phyloP scores from a whole-genome alignment of 495 filamentous ascomycete species.

The Aspergillus taichungensis region DNA sequence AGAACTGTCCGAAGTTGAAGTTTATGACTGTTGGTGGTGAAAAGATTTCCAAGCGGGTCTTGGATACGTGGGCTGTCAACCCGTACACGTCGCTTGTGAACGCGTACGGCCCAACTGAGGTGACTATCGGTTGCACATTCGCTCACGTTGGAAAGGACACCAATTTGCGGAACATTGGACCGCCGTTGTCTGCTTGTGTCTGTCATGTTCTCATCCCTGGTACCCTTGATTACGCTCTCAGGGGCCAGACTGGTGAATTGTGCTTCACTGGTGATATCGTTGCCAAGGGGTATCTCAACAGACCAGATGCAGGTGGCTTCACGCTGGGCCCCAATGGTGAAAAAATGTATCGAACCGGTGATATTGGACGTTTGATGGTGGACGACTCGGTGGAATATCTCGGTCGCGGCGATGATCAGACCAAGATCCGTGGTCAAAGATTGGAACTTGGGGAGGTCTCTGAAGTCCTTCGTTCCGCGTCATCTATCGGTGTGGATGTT shows the following conservation, averaged over 20 bases:
- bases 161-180: constrained; percentile 77
- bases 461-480: constrained; percentile 37
- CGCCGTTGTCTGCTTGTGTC: constrained; percentile 72
- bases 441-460: constrained; percentile 72
- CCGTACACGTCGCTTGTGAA: constrained; percentile 33
- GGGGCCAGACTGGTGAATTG: constrained; percentile 78
- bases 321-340: constrained; percentile 25
- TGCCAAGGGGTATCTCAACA: constrained; percentile 78
- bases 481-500: constrained; percentile 23
- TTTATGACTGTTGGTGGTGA: constrained; percentile 39
- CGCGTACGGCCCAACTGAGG: constrained; percentile 76
- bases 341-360: constrained; percentile 42
- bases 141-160: constrained; percentile 60
- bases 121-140: constrained; percentile 81
- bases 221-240: constrained; percentile 57
- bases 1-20: constrained; percentile 20
- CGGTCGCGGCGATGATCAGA: constrained; percentile 69
- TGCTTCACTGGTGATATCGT: constrained; percentile 82
- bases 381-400: constrained; percentile 51
- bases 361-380: constrained; percentile 36
- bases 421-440: constrained; percentile 71
- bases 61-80: constrained; percentile 35
- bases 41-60: constrained; percentile 34
- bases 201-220: constrained; percentile 68
- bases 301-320: constrained; percentile 48